Base-by-base conservation (phyloP, 1,139 yeast genomes). In the Citeromyces hawaiiensis region DNA sequence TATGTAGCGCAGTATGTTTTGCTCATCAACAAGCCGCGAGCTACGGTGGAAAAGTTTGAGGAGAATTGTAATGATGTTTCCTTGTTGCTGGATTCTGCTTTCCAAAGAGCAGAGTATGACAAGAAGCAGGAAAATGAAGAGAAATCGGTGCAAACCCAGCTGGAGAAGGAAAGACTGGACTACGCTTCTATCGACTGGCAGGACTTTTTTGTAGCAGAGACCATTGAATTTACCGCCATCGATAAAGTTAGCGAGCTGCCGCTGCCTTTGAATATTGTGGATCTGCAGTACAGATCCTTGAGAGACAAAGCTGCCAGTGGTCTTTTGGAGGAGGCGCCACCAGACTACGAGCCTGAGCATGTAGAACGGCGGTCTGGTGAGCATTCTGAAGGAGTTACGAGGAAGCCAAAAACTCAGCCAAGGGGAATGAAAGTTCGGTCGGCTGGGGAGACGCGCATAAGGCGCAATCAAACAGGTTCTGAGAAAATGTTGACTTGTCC, bases 161-260 rank as follows among this genome's bases (percentile, higher is more conserved):
- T 42, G 48, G 47, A 44, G 46, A 61, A 59, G 39, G 68, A 69
- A 39, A 58, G 64, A 46, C 43, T 74, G 21, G 76, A 72, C 37
- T 83, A 69, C 58, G 88, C 93, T 0, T 72, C 81, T 25, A 79
- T 86, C 19, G 88, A 88, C 56, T 91, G 98, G 98, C 79, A 79
- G 44, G 85, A 83, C 45, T 87, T 87, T 52, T 63, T 68, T 2
- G 64, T 86, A 14, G 82, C 83, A 3, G 87, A 79, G 38, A 75
- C 79, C 2, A 65, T 86, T 10, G 73, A 70, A 40, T 81, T 87
- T 49, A 76, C 74, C 32, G 77, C 75, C 2, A 64, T 76, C 1
- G 95, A 85, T 54, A 66, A 68, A 41, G 76, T 70, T 13, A 68
- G 71, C 7, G 81, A 74, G 40, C 60, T 82, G 42, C 74, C 82